A percentile compares a stretch with the other conserved stretches of the same genome.
Evolutionary conservation across 2,329 filamentous ascomycete genomes (phyloP).

Genomic region (Allantophomopsis lycopodina): DNA sequence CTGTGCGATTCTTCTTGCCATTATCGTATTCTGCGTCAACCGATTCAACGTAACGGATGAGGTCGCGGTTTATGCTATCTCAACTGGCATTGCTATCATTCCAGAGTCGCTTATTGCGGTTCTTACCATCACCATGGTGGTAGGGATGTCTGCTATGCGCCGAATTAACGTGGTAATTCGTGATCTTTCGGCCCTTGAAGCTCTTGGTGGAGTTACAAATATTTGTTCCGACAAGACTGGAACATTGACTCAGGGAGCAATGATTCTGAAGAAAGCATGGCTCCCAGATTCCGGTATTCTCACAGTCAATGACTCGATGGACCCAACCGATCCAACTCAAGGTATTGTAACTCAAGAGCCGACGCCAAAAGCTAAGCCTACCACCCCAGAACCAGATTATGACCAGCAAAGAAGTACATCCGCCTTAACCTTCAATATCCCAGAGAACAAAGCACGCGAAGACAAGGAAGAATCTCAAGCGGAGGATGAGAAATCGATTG

Average conservation of each 20-base stretch:
- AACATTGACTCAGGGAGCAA: slow-evolving; percentile 43
- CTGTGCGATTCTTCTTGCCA: slow-evolving; percentile 29
- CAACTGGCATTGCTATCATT: slow-evolving; percentile 38
- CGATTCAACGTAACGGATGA: slow-evolving; percentile 38
- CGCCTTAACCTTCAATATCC: slow-evolving; percentile 48
- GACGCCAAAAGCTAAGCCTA: slow-evolving; percentile 17
- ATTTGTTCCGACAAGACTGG: slow-evolving; percentile 73
- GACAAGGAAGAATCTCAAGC: slow-evolving; percentile 15
- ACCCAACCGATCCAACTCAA: slow-evolving; percentile 39
- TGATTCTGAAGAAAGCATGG: slow-evolving; percentile 46
- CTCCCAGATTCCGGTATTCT: slow-evolving; percentile 36
- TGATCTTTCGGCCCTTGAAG: slow-evolving; percentile 41
- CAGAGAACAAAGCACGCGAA: slow-evolving; percentile 26
- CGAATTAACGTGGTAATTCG: slow-evolving; percentile 31
- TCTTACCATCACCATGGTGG: slow-evolving; percentile 38
- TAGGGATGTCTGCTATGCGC: slow-evolving; percentile 30
- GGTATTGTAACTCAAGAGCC: slow-evolving; percentile 26
- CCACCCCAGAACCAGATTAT: slow-evolving; percentile 35
- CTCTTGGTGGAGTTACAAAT: slow-evolving; percentile 57
- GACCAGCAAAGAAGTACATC: slow-evolving; percentile 45
- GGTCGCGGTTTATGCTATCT: slow-evolving; percentile 37
- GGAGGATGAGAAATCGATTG: slow-evolving; percentile 9
- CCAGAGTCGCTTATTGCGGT: slow-evolving; percentile 41
- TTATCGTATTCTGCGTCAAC: slow-evolving; percentile 24
- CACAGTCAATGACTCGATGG: slow-evolving; percentile 33